A percentile compares a stretch with the other conserved stretches of the same genome.
Evolutionary conservation across 805 yeast species (phyloP).

Genomic region (Kuraishia molischiana): DNA sequence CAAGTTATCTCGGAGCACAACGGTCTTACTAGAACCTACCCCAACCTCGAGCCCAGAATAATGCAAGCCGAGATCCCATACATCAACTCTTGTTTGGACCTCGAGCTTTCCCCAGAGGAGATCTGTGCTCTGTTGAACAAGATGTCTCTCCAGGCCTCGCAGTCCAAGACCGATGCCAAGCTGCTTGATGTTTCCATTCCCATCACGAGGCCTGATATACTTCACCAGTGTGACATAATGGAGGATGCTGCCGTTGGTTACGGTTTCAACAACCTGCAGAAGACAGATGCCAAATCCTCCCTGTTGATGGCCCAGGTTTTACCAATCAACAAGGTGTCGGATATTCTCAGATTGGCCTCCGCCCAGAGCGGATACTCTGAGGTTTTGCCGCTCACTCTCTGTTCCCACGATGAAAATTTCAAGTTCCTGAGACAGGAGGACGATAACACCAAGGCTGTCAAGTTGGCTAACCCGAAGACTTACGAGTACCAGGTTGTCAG

Average conservation of each 20-base stretch:
- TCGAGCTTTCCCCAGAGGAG: conserved; percentile 57
- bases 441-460: conserved; percentile 72
- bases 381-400: conserved; percentile 89
- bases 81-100: conserved; percentile 90
- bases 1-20: conserved; percentile 78
- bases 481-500: conserved; percentile 96
- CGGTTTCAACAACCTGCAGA: conserved; percentile 83
- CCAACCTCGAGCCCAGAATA: conserved; percentile 57
- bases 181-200: conserved; percentile 68
- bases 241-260: conserved; percentile 97
- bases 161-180: conserved; percentile 34
- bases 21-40: conserved; percentile 63
- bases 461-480: conserved; percentile 94
- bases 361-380: conserved; percentile 95
- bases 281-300: conserved; percentile 68
- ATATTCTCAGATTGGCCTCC: conserved; percentile 81
- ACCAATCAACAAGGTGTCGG: conserved; percentile 85
- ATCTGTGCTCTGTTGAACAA: conserved; percentile 59
- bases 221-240: conserved; percentile 97
- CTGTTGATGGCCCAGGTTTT: conserved; percentile 80
- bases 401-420: conserved; percentile 97
- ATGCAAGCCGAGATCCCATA: conserved; percentile 71
- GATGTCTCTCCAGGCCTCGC: conserved; percentile 69
- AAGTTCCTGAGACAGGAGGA: conserved; percentile 69
- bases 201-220: conserved; percentile 88